These are phyloP conservation scores for Botryosphaeria dothidea DNA, from an alignment of 2,329 filamentous ascomycete species.

Conservation along the genomic window DNA sequence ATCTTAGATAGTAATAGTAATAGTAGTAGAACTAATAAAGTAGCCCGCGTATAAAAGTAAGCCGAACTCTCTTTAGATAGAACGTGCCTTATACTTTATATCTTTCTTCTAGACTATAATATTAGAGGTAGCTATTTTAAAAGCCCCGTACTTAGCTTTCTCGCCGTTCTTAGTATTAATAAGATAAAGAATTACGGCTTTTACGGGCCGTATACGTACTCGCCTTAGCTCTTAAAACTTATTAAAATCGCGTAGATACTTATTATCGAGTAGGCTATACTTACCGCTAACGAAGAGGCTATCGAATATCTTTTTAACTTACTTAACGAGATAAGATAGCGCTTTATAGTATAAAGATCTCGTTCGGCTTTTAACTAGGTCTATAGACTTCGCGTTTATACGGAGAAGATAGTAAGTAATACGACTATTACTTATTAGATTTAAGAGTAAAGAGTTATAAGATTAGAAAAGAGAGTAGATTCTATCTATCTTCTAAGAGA, in stretches of 20 bases:
- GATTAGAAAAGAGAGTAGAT: too few species aligned
- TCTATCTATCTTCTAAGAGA: too few species aligned
- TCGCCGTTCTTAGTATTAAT: constrained; percentile 23
- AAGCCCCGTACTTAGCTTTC: constrained; percentile 23
- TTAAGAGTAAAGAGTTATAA: too few species aligned
- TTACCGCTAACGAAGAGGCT: not conserved
- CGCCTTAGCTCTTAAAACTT: constrained; percentile 24
- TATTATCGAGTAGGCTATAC: constrained; percentile 22
- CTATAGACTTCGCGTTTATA: too few species aligned
- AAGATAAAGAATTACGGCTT: constrained; percentile 6
- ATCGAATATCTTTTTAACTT: too few species aligned
- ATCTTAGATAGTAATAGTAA: not conserved
- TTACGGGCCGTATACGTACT: constrained; percentile 19
- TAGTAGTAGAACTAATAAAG: not conserved
- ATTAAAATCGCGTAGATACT: constrained; percentile 28
- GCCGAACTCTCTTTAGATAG: not conserved
- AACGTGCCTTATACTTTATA: constrained; percentile 23
- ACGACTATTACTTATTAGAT: too few species aligned
- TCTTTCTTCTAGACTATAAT: constrained; percentile 24
- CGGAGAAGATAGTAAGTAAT: too few species aligned
- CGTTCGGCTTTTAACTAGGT: too few species aligned
- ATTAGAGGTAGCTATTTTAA: constrained; percentile 23
- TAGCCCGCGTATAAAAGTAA: not conserved
- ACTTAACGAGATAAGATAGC: too few species aligned
- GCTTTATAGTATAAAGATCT: too few species aligned